phyloP scores from a whole-genome alignment of 108 stramenopile species.

The Cylindrotheca fusiformis region DNA sequence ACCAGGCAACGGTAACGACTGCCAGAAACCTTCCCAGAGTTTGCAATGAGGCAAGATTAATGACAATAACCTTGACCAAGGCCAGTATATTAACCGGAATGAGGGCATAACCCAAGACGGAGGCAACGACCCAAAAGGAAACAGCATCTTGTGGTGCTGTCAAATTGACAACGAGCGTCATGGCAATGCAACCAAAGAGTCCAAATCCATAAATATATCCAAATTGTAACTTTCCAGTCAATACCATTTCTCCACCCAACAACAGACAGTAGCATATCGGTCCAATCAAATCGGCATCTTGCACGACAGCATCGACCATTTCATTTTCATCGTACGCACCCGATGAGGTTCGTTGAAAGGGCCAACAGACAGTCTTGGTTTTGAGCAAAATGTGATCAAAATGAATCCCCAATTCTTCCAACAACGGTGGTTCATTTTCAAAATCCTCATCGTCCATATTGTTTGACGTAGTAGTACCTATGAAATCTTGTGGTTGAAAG shows the following conservation, averaged over 20 bases:
- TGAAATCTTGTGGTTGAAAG: conserved; percentile 1
- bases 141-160: conserved; percentile 78
- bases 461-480: neutral
- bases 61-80: conserved; percentile 73
- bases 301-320: conserved; percentile 45
- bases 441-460: conserved; percentile 49
- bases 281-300: conserved; percentile 95
- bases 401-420: conserved; percentile 98
- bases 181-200: conserved; percentile 92
- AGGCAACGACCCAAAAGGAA: conserved; percentile 77
- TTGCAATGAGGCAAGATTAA: conserved; percentile 59
- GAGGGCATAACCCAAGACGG: conserved; percentile 95
- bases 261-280: conserved; percentile 90
- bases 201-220: conserved; percentile 99
- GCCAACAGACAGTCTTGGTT: conserved; percentile 85
- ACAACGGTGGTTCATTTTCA: conserved; percentile 93
- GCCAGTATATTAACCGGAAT: conserved; percentile 96
- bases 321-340: conserved; percentile 10
- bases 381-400: conserved; percentile 93
- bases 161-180: conserved; percentile 92
- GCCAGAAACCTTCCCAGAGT: conserved; percentile 75
- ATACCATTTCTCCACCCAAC: conserved; percentile 88
- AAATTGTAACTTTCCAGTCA: conserved; percentile 95
- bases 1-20: conserved; percentile 87
- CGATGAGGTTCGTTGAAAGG: conserved; percentile 46